phyloP scores from a whole-genome alignment of 2,329 filamentous ascomycete genomes.

The Ascocoryne sarcoides region DNA sequence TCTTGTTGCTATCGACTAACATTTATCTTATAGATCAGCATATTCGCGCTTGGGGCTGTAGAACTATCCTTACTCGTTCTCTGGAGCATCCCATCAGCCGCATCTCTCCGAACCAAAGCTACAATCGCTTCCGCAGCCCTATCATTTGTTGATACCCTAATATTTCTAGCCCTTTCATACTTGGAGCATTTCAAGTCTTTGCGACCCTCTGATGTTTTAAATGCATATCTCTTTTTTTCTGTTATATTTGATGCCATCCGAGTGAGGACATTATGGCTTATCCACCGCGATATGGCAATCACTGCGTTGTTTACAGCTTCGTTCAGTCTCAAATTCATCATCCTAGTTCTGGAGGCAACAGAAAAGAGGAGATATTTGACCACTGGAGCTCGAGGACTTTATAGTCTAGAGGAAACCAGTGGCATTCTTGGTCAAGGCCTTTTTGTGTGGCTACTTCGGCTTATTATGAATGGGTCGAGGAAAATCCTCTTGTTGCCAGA shows the following conservation, averaged over 20 bases:
- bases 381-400: slow-evolving; percentile 1
- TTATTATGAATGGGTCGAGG: slow-evolving; percentile 27
- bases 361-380: slow-evolving; percentile 15
- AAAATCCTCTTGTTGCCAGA: slow-evolving; percentile 25
- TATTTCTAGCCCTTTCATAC: neutral
- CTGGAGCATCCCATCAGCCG: too few relatives aligned
- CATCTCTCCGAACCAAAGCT: too few relatives aligned
- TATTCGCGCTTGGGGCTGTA: too few relatives aligned
- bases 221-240: neutral
- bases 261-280: slow-evolving; percentile 1
- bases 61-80: too few relatives aligned
- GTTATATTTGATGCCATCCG: slow-evolving; percentile 1
- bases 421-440: slow-evolving; percentile 28
- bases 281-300: neutral
- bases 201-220: slow-evolving; percentile 1
- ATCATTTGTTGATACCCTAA: neutral
- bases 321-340: slow-evolving; percentile 10
- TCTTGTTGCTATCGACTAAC: too few relatives aligned
- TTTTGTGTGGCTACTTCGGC: slow-evolving; percentile 30
- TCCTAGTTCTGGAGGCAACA: slow-evolving; percentile 15
- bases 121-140: slow-evolving; percentile 1
- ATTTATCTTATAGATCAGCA: too few relatives aligned
- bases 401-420: slow-evolving; percentile 26
- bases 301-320: neutral
- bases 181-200: slow-evolving; percentile 1